These are phyloP conservation scores for Podaxis carcinomalis DNA, from an alignment of 768 basidiomycete species.

Conservation along the genomic window DNA sequence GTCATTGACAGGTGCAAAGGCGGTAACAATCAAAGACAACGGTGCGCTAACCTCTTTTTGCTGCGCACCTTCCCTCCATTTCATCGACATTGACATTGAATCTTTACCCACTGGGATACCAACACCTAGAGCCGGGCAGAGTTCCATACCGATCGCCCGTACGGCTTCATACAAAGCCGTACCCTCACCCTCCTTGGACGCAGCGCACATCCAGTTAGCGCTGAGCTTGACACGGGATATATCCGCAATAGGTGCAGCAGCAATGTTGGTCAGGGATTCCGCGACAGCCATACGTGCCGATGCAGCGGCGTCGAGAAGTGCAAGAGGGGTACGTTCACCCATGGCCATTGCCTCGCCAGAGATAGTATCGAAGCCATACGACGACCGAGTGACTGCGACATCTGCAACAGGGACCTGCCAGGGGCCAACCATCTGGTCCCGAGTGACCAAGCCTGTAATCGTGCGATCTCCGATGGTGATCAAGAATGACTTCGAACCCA, in stretches of 20 bases:
- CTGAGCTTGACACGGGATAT: constrained; percentile 86
- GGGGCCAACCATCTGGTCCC: constrained; percentile 99
- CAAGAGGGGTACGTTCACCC: constrained; percentile 94
- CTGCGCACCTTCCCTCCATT: constrained; percentile 63
- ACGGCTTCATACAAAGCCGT: constrained; percentile 87
- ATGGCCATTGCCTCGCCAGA: constrained; percentile 97
- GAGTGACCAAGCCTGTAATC: constrained; percentile 89
- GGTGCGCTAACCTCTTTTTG: constrained; percentile 86
- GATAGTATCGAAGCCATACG: constrained; percentile 85
- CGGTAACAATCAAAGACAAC: constrained; percentile 89
- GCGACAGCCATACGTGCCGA: constrained; percentile 96
- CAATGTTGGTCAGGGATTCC: constrained; percentile 89
- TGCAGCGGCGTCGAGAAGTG: constrained; percentile 81
- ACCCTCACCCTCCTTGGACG: constrained; percentile 85
- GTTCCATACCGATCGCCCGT: constrained; percentile 83
- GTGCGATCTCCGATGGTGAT: constrained; percentile 97
- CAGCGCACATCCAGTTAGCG: constrained; percentile 99
- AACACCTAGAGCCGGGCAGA: constrained; percentile 90
- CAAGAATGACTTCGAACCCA: constrained; percentile 94
- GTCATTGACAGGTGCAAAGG: constrained; percentile 85
- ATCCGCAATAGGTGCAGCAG: constrained; percentile 69
- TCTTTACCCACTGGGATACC: constrained; percentile 99
- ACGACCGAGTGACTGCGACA: constrained; percentile 91
- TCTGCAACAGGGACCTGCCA: constrained; percentile 99
- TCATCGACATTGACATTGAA: constrained; percentile 99